phyloP scores from a whole-genome alignment of 805 yeast species.

The Candida krabiensis region DNA sequence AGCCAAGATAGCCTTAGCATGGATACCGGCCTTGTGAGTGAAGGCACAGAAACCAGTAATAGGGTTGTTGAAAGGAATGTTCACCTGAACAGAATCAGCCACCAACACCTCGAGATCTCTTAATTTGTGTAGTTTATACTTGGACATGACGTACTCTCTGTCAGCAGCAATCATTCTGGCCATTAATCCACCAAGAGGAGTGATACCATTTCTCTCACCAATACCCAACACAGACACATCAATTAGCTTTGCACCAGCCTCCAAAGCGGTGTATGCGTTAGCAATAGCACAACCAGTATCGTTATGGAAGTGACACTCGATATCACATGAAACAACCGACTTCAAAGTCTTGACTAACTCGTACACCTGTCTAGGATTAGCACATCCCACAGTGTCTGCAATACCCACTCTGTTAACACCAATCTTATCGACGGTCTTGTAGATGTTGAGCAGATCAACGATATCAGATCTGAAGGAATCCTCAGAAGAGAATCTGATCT shows the following conservation, averaged over 20 bases:
- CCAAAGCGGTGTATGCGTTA: slow-evolving; percentile 96
- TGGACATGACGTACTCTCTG: slow-evolving; percentile 90
- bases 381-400: slow-evolving; percentile 99
- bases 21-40: slow-evolving; percentile 99
- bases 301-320: slow-evolving; percentile 98
- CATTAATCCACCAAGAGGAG: slow-evolving; percentile 97
- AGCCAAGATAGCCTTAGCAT: slow-evolving; percentile 97
- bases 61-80: slow-evolving; percentile 97
- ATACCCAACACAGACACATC: slow-evolving; percentile 96
- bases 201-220: slow-evolving; percentile 98
- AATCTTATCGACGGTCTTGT: slow-evolving; percentile 93
- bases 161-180: slow-evolving; percentile 99
- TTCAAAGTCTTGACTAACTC: slow-evolving; percentile 92
- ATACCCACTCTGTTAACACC: slow-evolving; percentile 99
- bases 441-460: slow-evolving; percentile 91
- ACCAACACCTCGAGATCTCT: slow-evolving; percentile 95
- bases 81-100: slow-evolving; percentile 96
- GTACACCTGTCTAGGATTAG: slow-evolving; percentile 98
- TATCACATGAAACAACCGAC: slow-evolving; percentile 93
- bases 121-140: slow-evolving; percentile 92
- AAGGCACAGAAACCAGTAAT: slow-evolving; percentile 99
- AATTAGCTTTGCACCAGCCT: slow-evolving; percentile 93
- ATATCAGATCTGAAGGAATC: slow-evolving; percentile 97
- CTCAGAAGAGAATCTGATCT: slow-evolving; percentile 94
- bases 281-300: slow-evolving; percentile 99